Base-by-base conservation (phyloP, 441 rosid genomes). In the Brassica hybrid region DNA sequence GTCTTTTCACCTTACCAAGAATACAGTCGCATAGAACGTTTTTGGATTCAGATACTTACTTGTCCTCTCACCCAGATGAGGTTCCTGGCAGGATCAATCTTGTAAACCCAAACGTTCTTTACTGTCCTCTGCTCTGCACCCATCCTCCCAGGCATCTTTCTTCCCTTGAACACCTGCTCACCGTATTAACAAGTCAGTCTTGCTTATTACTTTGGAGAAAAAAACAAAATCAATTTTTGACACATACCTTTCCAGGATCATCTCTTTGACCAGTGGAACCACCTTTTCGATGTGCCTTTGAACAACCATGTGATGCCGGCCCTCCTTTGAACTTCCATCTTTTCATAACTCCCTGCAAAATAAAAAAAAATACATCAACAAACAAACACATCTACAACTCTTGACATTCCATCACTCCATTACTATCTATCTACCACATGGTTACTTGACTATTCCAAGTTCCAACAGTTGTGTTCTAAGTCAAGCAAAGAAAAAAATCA, bases 211-310 rank as follows among this genome's bases (percentile, higher is more conserved):
- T 71, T 17, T 4, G 2, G 36, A 19, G 72, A 59, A 60, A 36
- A 34, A 19, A 50, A 34, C 41, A 34, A 34, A 65, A 66, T 41
- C 25, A 56, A 54, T 16, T 75, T 48, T 62, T 54, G 66, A 68
- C 45, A 79, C 85, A 58, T 67, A 96, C 99, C 98, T 87, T 96
- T 72, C 99, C 98, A 4, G 92, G 92, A 76, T 89, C 90, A 85
- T 94, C 99, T 85, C 97, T 89, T 87, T 91, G 96, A 58, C 99
- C 98, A 17, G 98, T 94, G 63, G 99, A 96, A 80, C 98, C 99
- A 73, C 66, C 48, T 70, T 88, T 86, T 79, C 98, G 84, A 85
- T 96, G 99, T 11, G 95, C 79, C 66, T 86, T 72, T 74, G 99
- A 96, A 43, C 87, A 83, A 82, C 99, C 99, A 82, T 96, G 99